These are phyloP conservation scores for Ceratocystis variospora DNA, from an alignment of 2,329 filamentous ascomycete genomes.

Conservation along the genomic window DNA sequence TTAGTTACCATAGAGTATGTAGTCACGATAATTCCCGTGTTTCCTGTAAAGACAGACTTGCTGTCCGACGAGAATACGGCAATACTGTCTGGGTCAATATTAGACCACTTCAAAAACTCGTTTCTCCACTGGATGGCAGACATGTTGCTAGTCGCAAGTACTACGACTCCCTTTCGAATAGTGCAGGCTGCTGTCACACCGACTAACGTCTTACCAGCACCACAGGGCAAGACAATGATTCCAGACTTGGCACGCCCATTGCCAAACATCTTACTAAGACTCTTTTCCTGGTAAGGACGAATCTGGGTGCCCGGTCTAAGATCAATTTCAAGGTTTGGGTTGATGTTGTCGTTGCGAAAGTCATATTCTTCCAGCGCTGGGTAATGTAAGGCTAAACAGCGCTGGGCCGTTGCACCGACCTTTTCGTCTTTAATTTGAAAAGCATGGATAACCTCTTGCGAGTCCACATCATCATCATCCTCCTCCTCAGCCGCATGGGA, in stretches of 20 bases:
- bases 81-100: constrained; percentile 82
- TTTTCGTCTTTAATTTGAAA: constrained; percentile 77
- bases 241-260: constrained; percentile 95
- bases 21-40: constrained; percentile 90
- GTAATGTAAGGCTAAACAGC: constrained; percentile 72
- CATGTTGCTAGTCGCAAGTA: constrained; percentile 95
- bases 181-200: constrained; percentile 98
- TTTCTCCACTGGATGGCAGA: constrained; percentile 93
- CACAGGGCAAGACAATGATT: constrained; percentile 92
- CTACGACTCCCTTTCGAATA: constrained; percentile 90
- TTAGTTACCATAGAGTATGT: constrained; percentile 99
- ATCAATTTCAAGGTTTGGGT: constrained; percentile 87
- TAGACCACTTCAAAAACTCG: constrained; percentile 97
- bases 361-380: constrained; percentile 95
- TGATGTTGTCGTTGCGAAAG: constrained; percentile 79
- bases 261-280: constrained; percentile 97
- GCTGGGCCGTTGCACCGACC: constrained; percentile 77
- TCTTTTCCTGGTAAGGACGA: constrained; percentile 91
- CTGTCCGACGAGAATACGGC: constrained; percentile 89
- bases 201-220: constrained; percentile 91
- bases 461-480: constrained; percentile 80
- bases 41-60: constrained; percentile 72
- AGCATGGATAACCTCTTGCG: constrained; percentile 75
- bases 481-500: constrained; percentile 33
- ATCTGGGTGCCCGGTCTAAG: constrained; percentile 80